A percentile compares a stretch with the other conserved stretches of the same genome.
These are phyloP conservation scores for Baeospora myosura DNA, from an alignment of 1,284 basidiomycete genomes.

Conservation along the genomic window DNA sequence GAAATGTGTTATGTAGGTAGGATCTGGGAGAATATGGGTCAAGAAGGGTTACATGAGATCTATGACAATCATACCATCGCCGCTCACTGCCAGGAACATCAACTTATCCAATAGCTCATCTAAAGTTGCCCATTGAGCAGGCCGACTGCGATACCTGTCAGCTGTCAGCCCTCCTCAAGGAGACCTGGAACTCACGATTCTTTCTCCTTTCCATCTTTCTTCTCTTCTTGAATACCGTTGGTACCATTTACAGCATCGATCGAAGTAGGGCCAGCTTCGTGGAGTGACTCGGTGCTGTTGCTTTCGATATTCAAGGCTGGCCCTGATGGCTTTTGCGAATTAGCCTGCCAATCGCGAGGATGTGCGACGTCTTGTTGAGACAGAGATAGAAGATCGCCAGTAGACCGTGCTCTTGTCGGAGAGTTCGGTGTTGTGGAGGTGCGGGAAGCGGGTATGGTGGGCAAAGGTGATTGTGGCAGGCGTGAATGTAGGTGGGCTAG, in stretches of 20 bases:
- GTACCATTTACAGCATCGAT: conserved; percentile 15
- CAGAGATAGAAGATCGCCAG: conserved; percentile 48
- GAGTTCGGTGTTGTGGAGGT: conserved; percentile 25
- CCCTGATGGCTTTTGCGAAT: conserved; percentile 36
- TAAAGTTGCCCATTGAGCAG: conserved; percentile 63
- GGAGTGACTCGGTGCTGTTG: conserved; percentile 5
- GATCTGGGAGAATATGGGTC: conserved; percentile 41
- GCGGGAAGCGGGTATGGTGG: conserved; percentile 26
- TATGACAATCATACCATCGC: conserved; percentile 50
- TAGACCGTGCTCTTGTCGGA: conserved; percentile 48
- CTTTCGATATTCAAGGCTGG: conserved; percentile 12
- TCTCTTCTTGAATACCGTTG: conserved; percentile 18
- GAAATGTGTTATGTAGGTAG: conserved; percentile 69
- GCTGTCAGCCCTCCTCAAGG: background rate
- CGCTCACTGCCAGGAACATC: conserved; percentile 67
- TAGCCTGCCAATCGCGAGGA: conserved; percentile 12
- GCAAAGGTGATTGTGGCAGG: conserved; percentile 28
- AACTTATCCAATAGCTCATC: conserved; percentile 74
- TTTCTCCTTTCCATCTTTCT: conserved; percentile 26
- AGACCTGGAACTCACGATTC: conserved; percentile 32
- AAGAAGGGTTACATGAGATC: conserved; percentile 21
- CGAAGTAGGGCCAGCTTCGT: conserved; percentile 2
- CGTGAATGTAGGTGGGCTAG: conserved; percentile 23
- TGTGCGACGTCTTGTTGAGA: conserved; percentile 6
- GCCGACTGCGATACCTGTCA: conserved; percentile 31